Percentiles rank a stretch among this genome's conserved stretches.
Evolutionary conservation across 208 protist species (phyloP).

Genomic region (Crithidia brevicula): DNA sequence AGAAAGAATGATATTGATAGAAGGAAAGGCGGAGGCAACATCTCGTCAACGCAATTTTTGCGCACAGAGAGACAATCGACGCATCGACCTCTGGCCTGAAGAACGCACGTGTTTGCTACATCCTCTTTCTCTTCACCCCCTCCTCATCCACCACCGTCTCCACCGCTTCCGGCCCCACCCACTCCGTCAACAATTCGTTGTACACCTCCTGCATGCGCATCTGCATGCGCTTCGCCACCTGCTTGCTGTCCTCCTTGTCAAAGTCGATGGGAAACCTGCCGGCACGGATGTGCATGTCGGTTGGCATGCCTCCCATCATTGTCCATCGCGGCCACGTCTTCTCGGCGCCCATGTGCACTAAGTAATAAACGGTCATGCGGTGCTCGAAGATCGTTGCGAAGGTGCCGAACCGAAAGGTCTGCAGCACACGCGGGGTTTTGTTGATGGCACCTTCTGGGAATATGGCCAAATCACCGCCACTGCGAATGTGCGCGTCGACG

Average conservation of each 20-base stretch:
- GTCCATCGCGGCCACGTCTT: constrained; percentile 59
- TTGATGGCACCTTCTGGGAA: constrained; percentile 80
- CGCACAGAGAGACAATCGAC: too few species aligned
- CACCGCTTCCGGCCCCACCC: constrained; percentile 6
- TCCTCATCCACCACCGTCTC: constrained; percentile 18
- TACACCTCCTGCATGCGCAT: constrained; percentile 55
- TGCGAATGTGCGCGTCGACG: constrained; percentile 46
- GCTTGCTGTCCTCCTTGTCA: constrained; percentile 41
- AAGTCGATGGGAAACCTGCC: constrained; percentile 50
- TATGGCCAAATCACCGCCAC: constrained; percentile 54
- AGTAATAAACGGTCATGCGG: constrained; percentile 54
- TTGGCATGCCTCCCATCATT: constrained; percentile 47
- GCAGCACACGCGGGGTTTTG: constrained; percentile 47
- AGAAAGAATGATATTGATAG: too few species aligned
- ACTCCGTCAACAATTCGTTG: constrained; percentile 32
- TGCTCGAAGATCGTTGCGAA: constrained; percentile 66
- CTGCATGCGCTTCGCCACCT: constrained; percentile 45
- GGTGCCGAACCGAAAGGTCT: constrained; percentile 69
- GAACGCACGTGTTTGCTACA: too few species aligned
- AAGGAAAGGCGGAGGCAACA: too few species aligned
- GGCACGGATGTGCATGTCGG: constrained; percentile 46
- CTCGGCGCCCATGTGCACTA: constrained; percentile 56
- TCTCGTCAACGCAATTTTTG: too few species aligned
- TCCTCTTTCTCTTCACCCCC: constrained; percentile 1
- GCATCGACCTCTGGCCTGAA: too few species aligned